Base-by-base conservation (phyloP, 2,329 filamentous ascomycete genomes). In the Fusarium ambrosium region DNA sequence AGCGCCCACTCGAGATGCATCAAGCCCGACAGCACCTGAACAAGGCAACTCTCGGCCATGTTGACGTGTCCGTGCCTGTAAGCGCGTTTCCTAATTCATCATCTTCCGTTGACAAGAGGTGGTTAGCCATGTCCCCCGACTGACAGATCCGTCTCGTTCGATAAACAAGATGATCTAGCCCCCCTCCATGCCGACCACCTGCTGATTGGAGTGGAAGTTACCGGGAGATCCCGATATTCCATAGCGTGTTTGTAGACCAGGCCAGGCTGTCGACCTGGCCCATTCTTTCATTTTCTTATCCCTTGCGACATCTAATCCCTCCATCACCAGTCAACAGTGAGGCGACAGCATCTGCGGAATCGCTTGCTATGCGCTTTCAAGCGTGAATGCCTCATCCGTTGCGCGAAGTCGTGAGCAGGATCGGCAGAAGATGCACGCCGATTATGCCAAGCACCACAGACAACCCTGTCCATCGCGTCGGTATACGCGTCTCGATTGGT, bases 1-100 rank as follows among this genome's bases (percentile, higher is more conserved):
- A 32, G 48, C 48, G 48, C 24, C 48, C 48, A 53, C 48, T 53
- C 48, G 18, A 53, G 48, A 53, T 53, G 48, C 48, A 29, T n/a
- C 48, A 53, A 53, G 16, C 24, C 24, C 48, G 29, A n/a, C 48
- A 53, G 9, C 7, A 48, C 14, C 48, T 53, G 24, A 53, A 32
- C 24, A 32, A 32, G 43, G 48, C 48, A 53, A 13, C 11, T 34
- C 5, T 34, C 32, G 32, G 32, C 32, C 32, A 34, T 34, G 32
- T 34, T 53, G 48, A 53, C 48, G 48, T 53, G 24, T 53, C 48
- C 48, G 48, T 53, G 48, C 48, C 48, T 53, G 48, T 32, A 53
- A 53, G 48, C 48, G 48, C 48, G 48, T 53, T 32, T 29, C 48
- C 48, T 16, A 53, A 32, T 53, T n/a, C 16, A 32, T 29, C 43